Percentiles rank a stretch among this genome's conserved stretches.
Evolutionary conservation across 1,284 basidiomycete species (phyloP).

Genomic region (Anthracocystis walkeri): DNA sequence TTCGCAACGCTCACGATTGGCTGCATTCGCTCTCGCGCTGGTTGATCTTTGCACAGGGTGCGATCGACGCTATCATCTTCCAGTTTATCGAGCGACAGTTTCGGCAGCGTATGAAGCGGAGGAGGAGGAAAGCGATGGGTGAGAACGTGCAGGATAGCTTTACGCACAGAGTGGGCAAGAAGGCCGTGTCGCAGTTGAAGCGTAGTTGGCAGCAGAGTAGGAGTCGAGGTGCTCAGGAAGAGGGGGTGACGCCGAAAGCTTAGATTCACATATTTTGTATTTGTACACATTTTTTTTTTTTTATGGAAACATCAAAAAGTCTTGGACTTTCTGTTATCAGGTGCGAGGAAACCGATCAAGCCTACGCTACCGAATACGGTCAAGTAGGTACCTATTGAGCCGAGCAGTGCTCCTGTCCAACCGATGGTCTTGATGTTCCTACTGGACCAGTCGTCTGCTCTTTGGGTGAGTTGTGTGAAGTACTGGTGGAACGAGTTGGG

Average conservation of each 20-base stretch:
- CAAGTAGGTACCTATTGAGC: constrained; percentile 26
- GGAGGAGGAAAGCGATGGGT: constrained; percentile 52
- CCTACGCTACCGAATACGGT: constrained; percentile 39
- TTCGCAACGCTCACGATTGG: constrained; percentile 36
- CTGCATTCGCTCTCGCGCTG: constrained; percentile 51
- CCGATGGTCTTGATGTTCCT: constrained; percentile 34
- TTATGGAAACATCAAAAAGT: constrained; percentile 9
- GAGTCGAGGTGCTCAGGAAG: not conserved
- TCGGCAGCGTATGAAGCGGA: constrained; percentile 54
- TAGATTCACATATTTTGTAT: constrained; percentile 4
- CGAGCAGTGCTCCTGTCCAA: constrained; percentile 42
- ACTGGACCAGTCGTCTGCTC: constrained; percentile 31
- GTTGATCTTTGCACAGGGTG: constrained; percentile 63
- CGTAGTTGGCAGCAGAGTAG: constrained; percentile 11
- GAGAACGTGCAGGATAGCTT: constrained; percentile 43
- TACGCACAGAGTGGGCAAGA: constrained; percentile 17
- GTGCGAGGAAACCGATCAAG: constrained; percentile 32
- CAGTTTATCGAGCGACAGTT: constrained; percentile 62
- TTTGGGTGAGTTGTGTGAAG: constrained; percentile 2
- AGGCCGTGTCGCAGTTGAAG: constrained; percentile 3
- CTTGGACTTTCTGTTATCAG: constrained; percentile 32
- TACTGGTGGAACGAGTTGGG: not conserved
- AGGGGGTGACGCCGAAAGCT: not conserved
- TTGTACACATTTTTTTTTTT: not conserved
- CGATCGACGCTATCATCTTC: constrained; percentile 63